Base-by-base conservation (phyloP, 345 rosid genomes). In the Eucalyptus melliodora region DNA sequence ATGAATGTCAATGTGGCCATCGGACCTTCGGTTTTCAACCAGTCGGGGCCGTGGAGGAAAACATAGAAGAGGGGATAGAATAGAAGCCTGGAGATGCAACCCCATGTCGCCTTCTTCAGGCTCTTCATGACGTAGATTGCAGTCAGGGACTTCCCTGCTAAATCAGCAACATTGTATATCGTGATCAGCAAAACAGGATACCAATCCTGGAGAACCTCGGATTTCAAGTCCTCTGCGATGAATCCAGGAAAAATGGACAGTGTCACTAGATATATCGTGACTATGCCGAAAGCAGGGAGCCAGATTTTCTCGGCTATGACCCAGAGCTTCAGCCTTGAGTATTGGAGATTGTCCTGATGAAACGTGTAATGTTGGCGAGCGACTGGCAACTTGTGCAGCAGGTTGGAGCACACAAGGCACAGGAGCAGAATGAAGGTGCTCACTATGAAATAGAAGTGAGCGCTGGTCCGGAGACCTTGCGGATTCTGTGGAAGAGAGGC, bases 191-290 rank as follows among this genome's bases (percentile, higher is more conserved):
- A 62, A 69, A 97, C 91, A 5, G 99, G 99, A 90, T 96, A 97
- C 99, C 99, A 96, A 87, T 96, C 96, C 45, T 85, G 90, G 24
- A 97, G 95, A 88, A 92, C 45, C 87, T 91, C 42, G 34, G 99
- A 97, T 88, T 91, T 82, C 83, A 97, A 88, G 89, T 92, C 91
- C 91, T 97, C 99, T 7, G 95, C 96, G 56, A 97, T 87, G 94
- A 96, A 97, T 87, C 99, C 98, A 4, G 98, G 99, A 91, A 97
- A 97, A 88, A 97, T 96, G 5, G 98, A 96, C 21, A 96, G 95
- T 2, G 98, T 97, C 86, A 97, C 98, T 2, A 93, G 67, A 87
- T 97, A 97, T 26, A 95, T 95, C n/a, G 92, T 72, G 31, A 95
- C 88, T 87, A 97, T 91, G 65, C 96, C 98, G 5, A 92, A 88